Evolutionary conservation across 768 basidiomycete species (phyloP), one percentile per base, ranked within the genome.

Genomic region (Cystobasidium ongulense): DNA sequence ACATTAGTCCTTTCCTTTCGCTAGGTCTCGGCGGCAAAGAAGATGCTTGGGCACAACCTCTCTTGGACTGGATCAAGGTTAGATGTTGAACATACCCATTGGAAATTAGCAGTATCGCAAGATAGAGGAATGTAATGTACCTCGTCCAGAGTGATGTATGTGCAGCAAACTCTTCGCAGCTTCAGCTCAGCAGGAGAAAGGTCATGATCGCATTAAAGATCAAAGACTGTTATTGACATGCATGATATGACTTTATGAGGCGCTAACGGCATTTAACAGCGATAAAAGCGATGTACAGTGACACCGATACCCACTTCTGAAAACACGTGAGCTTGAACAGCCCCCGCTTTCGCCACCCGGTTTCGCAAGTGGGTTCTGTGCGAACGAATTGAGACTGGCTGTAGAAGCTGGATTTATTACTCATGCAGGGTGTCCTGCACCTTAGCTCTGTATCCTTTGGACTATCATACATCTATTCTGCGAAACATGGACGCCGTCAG

Each of bases 1-100:
- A 64, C 25, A 64, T 64, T 17, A 64, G 63, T 64, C 63, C 63
- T 33, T 64, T 64, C 63, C 39, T 64, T 17, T 29, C 35, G 15
- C 41, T 64, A 8, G 63, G 63, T 7, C 38, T 64, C 3, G 63
- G 63, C 23, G 63, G 63, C 5, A 64, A 64, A 31, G 63, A 33
- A 41, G 63, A 64, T 23, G 63, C 25, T 2, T 64, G 63, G 63
- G 63, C 8, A 38, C 25, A 64, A 35, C 3, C 7, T 43, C 11
- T 64, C 18, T 8, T 64, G 31, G 25, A 64, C 15, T 64, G 63
- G 63, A 64, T 64, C 21, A 13, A 36, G 39, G 63, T 18, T 27
- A 35, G 63, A 33, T 33, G 25, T 17, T 64, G 25, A 17, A 63
- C 17, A 39, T n/a, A n/a, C n/a, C n/a, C n/a, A n/a, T n/a, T n/a